Evolutionary conservation across 345 rosid species (phyloP).

Genomic region (Corymbia maculata): DNA sequence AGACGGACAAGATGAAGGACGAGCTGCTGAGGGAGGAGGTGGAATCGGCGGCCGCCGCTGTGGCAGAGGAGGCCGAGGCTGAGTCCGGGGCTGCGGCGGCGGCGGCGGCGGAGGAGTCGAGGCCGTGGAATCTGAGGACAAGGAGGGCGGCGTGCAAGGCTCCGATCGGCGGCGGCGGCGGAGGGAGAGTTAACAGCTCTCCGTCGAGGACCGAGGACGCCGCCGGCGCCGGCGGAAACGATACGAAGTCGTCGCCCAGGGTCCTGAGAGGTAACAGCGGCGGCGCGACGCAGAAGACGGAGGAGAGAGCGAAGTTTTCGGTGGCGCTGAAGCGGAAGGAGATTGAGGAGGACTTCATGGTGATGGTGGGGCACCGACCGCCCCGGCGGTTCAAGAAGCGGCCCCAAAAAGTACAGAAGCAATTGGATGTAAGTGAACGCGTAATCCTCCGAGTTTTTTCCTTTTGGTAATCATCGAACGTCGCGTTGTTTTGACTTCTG

Average conservation of each 20-base stretch:
- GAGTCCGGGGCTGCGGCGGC: background rate
- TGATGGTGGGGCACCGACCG: slow-evolving; percentile 39
- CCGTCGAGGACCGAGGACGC: background rate
- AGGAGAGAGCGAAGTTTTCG: slow-evolving; percentile 33
- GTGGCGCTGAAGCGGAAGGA: slow-evolving; percentile 50
- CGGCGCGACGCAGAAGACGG: background rate
- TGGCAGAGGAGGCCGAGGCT: background rate
- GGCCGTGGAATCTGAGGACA: slow-evolving; percentile 73
- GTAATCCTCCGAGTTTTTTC: background rate
- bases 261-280: background rate
- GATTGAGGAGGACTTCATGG: slow-evolving; percentile 52
- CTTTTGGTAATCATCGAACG: background rate
- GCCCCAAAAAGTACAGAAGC: slow-evolving; percentile 44
- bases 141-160: slow-evolving; percentile 58
- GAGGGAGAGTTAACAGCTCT: slow-evolving; percentile 6
- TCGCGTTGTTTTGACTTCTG: background rate
- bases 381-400: slow-evolving; percentile 65
- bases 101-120: slow-evolving; percentile 1
- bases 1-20: slow-evolving; percentile 21
- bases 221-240: background rate
- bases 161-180: background rate
- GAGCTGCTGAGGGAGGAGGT: slow-evolving; percentile 10
- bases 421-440: slow-evolving; percentile 43
- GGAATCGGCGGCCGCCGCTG: background rate
- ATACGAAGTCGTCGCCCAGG: background rate